Evolutionary conservation across 371 early-diverging fungal species (phyloP).

Genomic region (Apophysomyces elegans): DNA sequence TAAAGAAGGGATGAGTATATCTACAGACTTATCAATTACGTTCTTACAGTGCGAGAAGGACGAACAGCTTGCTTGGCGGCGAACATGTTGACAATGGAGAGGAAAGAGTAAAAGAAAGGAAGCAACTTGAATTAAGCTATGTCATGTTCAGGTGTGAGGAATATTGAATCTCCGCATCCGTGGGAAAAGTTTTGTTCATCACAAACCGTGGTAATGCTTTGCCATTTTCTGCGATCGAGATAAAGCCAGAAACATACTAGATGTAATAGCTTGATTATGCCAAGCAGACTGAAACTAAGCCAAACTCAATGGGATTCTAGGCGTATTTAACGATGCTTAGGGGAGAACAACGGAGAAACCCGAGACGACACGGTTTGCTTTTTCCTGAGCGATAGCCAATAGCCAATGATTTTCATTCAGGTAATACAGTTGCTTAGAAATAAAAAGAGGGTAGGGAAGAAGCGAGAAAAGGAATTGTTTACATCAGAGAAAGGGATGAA

Average conservation of each 20-base stretch:
- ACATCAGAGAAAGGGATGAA: not conserved
- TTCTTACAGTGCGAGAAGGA: conserved; percentile 27
- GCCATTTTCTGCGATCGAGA: too few species aligned
- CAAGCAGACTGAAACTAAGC: too few species aligned
- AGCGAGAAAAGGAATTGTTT: not conserved
- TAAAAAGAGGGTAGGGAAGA: not conserved
- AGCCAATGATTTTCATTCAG: not conserved
- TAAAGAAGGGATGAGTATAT: conserved; percentile 6
- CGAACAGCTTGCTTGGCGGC: conserved; percentile 26
- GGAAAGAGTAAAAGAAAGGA: conserved; percentile 11
- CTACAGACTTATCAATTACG: not conserved
- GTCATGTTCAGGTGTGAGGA: conserved; percentile 5
- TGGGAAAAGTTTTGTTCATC: conserved; percentile 3
- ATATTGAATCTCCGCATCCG: not conserved
- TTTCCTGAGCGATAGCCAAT: too few species aligned
- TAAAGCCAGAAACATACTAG: too few species aligned
- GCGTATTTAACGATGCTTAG: too few species aligned
- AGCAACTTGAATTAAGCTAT: conserved; percentile 7
- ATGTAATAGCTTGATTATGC: too few species aligned
- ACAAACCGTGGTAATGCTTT: too few species aligned
- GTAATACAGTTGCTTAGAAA: not conserved
- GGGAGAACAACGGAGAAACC: too few species aligned
- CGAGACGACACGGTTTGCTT: too few species aligned
- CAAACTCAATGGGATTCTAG: too few species aligned
- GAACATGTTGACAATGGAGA: conserved; percentile 26